phyloP scores from a whole-genome alignment of 257 asterid genomes.

The Buddleja alternifolia region DNA sequence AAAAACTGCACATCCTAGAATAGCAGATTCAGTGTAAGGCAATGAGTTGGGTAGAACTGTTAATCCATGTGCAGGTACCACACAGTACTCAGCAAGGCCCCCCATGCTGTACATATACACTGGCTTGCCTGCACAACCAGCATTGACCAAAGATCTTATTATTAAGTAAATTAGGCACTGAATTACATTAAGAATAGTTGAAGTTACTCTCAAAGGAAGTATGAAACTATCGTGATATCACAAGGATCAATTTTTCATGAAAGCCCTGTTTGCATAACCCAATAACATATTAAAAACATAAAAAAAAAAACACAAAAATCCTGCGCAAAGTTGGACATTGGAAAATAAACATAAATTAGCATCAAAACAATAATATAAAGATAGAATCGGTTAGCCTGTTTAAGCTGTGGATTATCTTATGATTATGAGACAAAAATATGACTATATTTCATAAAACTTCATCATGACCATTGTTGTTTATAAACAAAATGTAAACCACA shows the following conservation, averaged over 20 bases:
- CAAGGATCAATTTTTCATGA: background rate
- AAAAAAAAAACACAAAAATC: background rate
- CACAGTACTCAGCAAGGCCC: slow-evolving; percentile 97
- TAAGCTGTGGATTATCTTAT: background rate
- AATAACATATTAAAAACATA: background rate
- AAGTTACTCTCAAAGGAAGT: background rate
- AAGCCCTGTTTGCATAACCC: slow-evolving; percentile 5
- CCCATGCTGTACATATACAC: slow-evolving; percentile 99
- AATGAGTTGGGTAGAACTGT: slow-evolving; percentile 72
- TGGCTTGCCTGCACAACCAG: slow-evolving; percentile 76
- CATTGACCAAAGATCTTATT: slow-evolving; percentile 29
- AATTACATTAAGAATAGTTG: background rate
- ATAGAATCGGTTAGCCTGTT: background rate
- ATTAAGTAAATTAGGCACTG: slow-evolving; percentile 23
- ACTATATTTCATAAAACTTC: slow-evolving; percentile 15
- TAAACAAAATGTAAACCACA: too few relatives aligned
- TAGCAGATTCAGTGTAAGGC: slow-evolving; percentile 94
- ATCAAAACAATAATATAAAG: background rate
- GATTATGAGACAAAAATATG: background rate
- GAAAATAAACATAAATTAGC: slow-evolving; percentile 1
- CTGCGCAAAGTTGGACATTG: background rate
- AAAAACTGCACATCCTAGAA: slow-evolving; percentile 95
- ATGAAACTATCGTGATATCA: background rate
- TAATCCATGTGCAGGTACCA: slow-evolving; percentile 91
- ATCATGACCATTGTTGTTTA: background rate